Percentiles rank a stretch among this genome's conserved stretches.
These are phyloP conservation scores for Dioscorea cayenensis DNA, from an alignment of 116 monocot genomes.

Conservation along the genomic window DNA sequence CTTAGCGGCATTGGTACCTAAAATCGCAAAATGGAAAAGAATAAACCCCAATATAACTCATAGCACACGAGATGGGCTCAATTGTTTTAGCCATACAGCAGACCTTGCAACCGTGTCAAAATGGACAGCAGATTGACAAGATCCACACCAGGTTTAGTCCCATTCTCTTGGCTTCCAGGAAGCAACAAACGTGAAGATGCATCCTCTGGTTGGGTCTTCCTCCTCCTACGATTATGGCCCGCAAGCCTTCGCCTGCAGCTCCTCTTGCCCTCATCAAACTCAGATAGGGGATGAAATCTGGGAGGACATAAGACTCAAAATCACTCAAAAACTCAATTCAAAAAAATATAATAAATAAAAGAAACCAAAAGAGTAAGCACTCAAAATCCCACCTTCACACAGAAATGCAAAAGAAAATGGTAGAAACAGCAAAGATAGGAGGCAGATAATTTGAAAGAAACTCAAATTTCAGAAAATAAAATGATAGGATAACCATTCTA, in stretches of 20 bases:
- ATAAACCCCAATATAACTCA: neutral
- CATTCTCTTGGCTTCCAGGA: constrained; percentile 54
- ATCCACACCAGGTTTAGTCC: constrained; percentile 44
- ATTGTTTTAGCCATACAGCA: neutral
- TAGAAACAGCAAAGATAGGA: no score
- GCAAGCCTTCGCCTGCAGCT: constrained; percentile 94
- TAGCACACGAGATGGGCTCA: neutral
- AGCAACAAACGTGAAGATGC: constrained; percentile 43
- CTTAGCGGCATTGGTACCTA: constrained; percentile 47
- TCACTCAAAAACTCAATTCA: neutral
- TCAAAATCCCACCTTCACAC: no score
- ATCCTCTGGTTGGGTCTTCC: constrained; percentile 93
- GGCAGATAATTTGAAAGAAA: no score
- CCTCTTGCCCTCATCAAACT: constrained; percentile 99
- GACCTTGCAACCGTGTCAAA: constrained; percentile 76
- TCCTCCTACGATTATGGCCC: constrained; percentile 89
- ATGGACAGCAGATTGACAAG: constrained; percentile 65
- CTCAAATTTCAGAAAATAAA: no score
- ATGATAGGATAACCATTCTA: no score
- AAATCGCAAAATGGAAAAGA: neutral
- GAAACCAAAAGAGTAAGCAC: no score
- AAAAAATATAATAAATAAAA: neutral
- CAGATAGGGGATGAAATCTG: constrained; percentile 91
- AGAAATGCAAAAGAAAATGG: no score
- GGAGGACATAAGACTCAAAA: constrained; percentile 2